Evolutionary conservation across 768 basidiomycete genomes (phyloP), one percentile per base, ranked within the genome.

Genomic region (Boletellus sp.): DNA sequence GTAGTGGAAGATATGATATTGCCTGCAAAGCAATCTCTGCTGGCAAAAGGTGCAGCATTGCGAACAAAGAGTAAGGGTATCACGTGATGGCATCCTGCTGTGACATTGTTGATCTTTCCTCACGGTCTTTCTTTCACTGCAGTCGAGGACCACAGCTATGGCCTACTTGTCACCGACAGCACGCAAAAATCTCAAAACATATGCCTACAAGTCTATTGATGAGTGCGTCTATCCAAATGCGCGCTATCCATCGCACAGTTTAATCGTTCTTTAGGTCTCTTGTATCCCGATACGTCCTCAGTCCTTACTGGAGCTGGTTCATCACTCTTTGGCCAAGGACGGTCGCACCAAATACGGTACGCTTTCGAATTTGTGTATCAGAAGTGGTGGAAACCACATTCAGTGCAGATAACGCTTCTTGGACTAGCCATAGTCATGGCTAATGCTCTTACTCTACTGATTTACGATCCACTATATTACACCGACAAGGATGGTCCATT

Each of bases 281-380:
- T 28, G 59, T 88, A 2, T 90, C 90, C 34, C 76, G 79, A 61
- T 85, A 86, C 66, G 71, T 94, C 20, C 73, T 97, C 46, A 80
- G 83, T 38, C 89, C 88, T 3, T 95, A 86, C 70, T 96, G 94
- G 93, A 90, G 76, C 31, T 89, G 88, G 88, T 81, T 95, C 53
- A 88, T 95, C 47, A 92, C 81, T 5, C 75, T 94, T 22, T 94
- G 90, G 83, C 94, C 94, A 2, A 74, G 78, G 39, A 83, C 75
- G 39, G 74, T 97, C 6, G 94, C 94, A 0, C 94, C 94, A 2
- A 97, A 97, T 66, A 86, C 86, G 11, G 94, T 94, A 60, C 49
- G 85, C 74, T 23, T 6, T 41, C 47, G 6, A 24, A 16, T 31
- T 5, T 23, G 15, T 28, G 4, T 9, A 17, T 41, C 8, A 12